Percentiles rank a stretch among this genome's conserved stretches.
Conservation (phyloP, 2,329 filamentous ascomycete genomes). For the Rutstroemia sp. region DNA sequence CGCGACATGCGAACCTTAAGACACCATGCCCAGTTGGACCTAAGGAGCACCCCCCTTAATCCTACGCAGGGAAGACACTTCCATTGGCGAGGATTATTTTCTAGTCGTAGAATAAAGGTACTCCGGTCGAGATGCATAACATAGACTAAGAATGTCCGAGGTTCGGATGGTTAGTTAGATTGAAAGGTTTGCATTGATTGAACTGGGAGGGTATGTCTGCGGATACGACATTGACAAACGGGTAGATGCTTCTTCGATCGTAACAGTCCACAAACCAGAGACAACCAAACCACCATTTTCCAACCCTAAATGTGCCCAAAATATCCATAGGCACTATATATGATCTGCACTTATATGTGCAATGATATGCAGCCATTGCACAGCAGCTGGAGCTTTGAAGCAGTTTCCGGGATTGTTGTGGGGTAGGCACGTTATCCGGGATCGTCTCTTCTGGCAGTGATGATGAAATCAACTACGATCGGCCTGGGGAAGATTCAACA, state of each 20-base stretch:
- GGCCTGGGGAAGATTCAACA: not conserved
- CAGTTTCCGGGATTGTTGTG: not conserved
- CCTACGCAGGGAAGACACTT: not conserved
- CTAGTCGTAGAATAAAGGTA: not conserved
- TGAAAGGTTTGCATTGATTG: not conserved
- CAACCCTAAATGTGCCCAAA: not conserved
- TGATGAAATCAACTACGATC: not conserved
- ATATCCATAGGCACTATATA: not conserved
- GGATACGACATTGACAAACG: conserved; percentile 12
- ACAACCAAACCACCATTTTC: not conserved
- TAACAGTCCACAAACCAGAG: not conserved
- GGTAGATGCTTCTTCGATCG: not conserved
- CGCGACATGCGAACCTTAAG: too few species aligned
- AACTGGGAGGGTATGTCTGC: not conserved
- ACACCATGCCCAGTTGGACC: too few species aligned
- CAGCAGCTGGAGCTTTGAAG: not conserved
- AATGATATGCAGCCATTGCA: not conserved
- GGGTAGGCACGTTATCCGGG: not conserved
- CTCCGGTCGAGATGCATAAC: not conserved
- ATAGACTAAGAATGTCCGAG: not conserved
- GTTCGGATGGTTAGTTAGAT: not conserved
- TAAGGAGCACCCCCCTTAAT: too few species aligned
- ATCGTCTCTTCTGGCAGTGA: not conserved
- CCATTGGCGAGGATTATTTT: not conserved
- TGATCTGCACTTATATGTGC: conserved; percentile 1